Percentiles rank a stretch among this genome's conserved stretches.
Evolutionary conservation across 1,284 basidiomycete species (phyloP).

Genomic region (Fomitopsis schrenkii): DNA sequence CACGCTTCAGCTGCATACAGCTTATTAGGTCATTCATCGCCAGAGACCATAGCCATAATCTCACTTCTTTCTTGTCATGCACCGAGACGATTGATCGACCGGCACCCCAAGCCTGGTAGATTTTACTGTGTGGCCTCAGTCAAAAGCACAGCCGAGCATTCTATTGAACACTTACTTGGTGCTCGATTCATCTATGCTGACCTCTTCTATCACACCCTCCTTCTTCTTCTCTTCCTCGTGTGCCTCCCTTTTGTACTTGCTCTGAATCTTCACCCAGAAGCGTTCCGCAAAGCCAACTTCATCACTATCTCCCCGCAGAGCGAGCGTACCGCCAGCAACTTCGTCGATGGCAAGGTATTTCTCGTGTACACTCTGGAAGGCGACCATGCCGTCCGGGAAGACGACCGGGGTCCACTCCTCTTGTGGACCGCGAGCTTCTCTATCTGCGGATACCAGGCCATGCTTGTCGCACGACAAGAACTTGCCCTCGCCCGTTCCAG

Average conservation of each 20-base stretch:
- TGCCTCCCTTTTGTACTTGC: slow-evolving; percentile 86
- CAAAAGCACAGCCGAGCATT: neutral
- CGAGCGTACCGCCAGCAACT: slow-evolving; percentile 73
- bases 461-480: slow-evolving; percentile 83
- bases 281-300: slow-evolving; percentile 76
- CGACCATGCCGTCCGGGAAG: slow-evolving; percentile 74
- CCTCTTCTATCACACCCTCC: slow-evolving; percentile 50
- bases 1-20: slow-evolving; percentile 64
- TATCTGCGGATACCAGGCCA: slow-evolving; percentile 75
- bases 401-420: slow-evolving; percentile 84
- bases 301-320: slow-evolving; percentile 81
- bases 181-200: slow-evolving; percentile 62
- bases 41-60: slow-evolving; percentile 8
- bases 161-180: slow-evolving; percentile 54
- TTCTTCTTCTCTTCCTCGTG: slow-evolving; percentile 76
- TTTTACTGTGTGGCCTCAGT: slow-evolving; percentile 44
- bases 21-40: neutral
- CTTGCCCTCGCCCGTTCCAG: slow-evolving; percentile 80
- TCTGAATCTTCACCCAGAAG: slow-evolving; percentile 88
- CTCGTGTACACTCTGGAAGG: slow-evolving; percentile 82
- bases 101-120: slow-evolving; percentile 87
- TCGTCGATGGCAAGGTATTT: slow-evolving; percentile 82
- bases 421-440: slow-evolving; percentile 81
- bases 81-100: slow-evolving; percentile 70
- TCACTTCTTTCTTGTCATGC: slow-evolving; percentile 69